Evolutionary conservation across 1,284 basidiomycete genomes (phyloP).

Genomic region (Cryptococcus amylolentus): DNA sequence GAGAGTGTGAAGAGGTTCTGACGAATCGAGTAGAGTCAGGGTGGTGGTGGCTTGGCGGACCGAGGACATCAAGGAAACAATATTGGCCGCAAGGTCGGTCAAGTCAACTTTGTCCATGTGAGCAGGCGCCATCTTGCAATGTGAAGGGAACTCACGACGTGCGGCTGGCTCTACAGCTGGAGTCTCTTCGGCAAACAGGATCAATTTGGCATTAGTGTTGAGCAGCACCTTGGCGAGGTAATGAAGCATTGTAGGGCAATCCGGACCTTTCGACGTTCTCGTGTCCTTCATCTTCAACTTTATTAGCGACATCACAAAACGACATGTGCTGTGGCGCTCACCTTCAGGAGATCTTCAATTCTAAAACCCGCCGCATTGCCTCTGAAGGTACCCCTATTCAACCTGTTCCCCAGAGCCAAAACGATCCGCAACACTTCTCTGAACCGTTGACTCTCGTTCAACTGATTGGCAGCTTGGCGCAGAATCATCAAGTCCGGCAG

Average conservation of each 20-base stretch:
- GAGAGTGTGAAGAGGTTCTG: constrained; percentile 59
- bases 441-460: constrained; percentile 67
- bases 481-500: constrained; percentile 75
- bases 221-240: constrained; percentile 75
- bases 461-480: constrained; percentile 67
- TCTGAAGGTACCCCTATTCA: constrained; percentile 78
- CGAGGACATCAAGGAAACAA: constrained; percentile 60
- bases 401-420: constrained; percentile 70
- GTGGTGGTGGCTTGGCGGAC: constrained; percentile 60
- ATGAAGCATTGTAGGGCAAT: constrained; percentile 81
- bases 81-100: constrained; percentile 60
- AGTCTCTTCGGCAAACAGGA: constrained; percentile 75
- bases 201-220: constrained; percentile 62
- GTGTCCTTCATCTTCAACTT: constrained; percentile 70
- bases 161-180: constrained; percentile 78
- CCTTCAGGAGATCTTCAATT: constrained; percentile 75
- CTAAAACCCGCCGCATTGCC: constrained; percentile 80
- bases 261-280: constrained; percentile 65
- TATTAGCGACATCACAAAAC: background rate
- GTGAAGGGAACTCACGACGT: constrained; percentile 55
- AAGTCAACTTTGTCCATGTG: constrained; percentile 60
- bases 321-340: constrained; percentile 34
- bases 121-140: background rate
- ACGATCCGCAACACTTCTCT: constrained; percentile 68
- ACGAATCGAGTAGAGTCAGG: constrained; percentile 34